Evolutionary conservation across 305 asterid species (phyloP).

Genomic region (Fraxinus velutina): DNA sequence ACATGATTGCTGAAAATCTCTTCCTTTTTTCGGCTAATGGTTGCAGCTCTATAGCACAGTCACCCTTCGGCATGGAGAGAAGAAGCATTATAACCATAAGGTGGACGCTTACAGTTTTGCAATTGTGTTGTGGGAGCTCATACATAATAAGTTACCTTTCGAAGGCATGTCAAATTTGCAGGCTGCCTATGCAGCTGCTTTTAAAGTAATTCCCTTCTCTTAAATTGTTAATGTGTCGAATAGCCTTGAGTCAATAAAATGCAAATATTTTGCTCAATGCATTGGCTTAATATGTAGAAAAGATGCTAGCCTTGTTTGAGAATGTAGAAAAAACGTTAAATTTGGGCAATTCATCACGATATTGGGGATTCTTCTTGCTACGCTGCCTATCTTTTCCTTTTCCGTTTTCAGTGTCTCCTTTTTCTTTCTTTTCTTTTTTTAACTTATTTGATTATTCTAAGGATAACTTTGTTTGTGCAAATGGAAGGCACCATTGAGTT

Average conservation of each 20-base stretch:
- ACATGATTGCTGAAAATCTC: neutral
- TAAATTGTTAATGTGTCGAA: neutral
- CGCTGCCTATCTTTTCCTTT: neutral
- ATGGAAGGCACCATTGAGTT: neutral
- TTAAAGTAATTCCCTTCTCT: slow-evolving; percentile 51
- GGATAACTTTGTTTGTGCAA: neutral
- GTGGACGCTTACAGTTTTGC: slow-evolving; percentile 96
- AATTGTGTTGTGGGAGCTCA: slow-evolving; percentile 93
- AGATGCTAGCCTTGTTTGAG: neutral
- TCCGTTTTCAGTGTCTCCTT: neutral
- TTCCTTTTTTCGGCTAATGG: neutral
- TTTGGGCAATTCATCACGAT: neutral
- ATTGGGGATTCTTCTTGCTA: neutral
- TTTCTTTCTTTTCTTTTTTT: neutral
- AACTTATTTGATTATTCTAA: neutral
- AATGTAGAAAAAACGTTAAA: neutral
- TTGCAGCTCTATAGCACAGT: slow-evolving; percentile 90
- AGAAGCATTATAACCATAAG: slow-evolving; percentile 92
- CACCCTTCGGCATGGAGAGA: slow-evolving; percentile 88
- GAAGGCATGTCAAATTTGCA: slow-evolving; percentile 98
- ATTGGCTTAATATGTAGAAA: neutral
- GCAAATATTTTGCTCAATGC: neutral
- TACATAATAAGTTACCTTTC: slow-evolving; percentile 78
- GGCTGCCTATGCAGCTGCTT: slow-evolving; percentile 99
- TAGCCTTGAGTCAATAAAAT: neutral